Evolutionary conservation across 148 eudicot genomes (phyloP).

Genomic region (Vaccinium corymbosum): DNA sequence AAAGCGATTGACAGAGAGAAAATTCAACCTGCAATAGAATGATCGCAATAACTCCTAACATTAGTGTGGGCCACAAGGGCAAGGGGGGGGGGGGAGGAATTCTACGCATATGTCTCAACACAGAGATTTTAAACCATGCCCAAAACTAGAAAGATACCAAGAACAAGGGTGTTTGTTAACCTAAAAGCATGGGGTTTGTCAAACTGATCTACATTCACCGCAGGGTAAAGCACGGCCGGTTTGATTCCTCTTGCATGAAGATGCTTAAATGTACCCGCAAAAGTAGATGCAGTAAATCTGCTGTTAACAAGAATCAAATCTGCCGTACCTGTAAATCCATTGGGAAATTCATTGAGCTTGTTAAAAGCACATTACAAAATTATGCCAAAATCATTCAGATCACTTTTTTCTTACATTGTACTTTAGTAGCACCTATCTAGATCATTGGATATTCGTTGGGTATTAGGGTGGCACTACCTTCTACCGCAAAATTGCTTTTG

Average conservation of each 20-base stretch:
- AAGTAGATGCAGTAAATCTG: conserved; percentile 88
- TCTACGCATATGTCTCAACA: not conserved
- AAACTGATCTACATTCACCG: conserved; percentile 82
- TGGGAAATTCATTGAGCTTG: not conserved
- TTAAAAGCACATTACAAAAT: not conserved
- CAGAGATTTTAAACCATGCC: conserved; percentile 13
- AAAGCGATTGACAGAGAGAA: conserved; percentile 91
- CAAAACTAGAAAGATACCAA: conserved; percentile 52
- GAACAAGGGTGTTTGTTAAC: conserved; percentile 58
- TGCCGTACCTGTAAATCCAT: conserved; percentile 69
- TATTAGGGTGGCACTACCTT: too few relatives aligned
- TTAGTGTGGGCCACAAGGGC: too few relatives aligned
- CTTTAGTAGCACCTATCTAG: too few relatives aligned
- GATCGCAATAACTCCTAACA: conserved; percentile 10
- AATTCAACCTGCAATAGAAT: conserved; percentile 52
- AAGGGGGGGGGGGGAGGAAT: not conserved
- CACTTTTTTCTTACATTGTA: too few relatives aligned
- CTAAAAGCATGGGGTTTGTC: conserved; percentile 46
- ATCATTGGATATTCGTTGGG: too few relatives aligned
- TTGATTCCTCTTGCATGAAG: conserved; percentile 58
- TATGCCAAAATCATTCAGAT: too few relatives aligned
- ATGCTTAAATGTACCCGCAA: conserved; percentile 74
- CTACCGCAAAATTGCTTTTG: too few relatives aligned
- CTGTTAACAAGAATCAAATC: conserved; percentile 89
- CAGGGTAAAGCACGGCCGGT: conserved; percentile 89